phyloP scores from a whole-genome alignment of 2,329 filamentous ascomycete genomes.

The Paracamarosporium sp. region DNA sequence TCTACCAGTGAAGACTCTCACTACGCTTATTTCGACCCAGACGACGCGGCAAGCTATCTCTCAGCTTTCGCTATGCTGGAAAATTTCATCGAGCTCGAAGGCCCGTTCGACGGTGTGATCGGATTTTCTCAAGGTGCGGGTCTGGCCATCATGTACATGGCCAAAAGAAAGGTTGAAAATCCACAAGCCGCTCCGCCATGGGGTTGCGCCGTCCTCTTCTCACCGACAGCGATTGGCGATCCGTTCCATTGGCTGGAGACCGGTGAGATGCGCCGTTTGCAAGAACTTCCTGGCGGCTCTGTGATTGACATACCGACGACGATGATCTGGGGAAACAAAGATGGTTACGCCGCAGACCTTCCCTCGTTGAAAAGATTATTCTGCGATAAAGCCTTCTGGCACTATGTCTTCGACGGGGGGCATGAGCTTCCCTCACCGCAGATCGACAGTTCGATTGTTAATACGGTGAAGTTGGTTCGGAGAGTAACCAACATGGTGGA shows the following conservation, averaged over 20 bases:
- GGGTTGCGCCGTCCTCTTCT: not conserved
- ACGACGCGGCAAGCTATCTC: not conserved
- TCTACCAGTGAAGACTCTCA: not conserved
- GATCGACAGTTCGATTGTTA: too few relatives aligned
- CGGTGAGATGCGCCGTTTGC: not conserved
- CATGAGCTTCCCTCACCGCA: not conserved
- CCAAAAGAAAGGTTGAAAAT: not conserved
- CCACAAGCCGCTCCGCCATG: not conserved
- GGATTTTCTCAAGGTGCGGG: not conserved
- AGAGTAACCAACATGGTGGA: too few relatives aligned
- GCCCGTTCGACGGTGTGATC: not conserved
- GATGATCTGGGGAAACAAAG: not conserved
- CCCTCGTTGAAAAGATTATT: not conserved
- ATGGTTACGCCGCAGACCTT: too few relatives aligned
- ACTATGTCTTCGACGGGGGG: not conserved
- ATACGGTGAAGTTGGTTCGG: too few relatives aligned
- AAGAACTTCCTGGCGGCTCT: not conserved
- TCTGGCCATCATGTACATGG: not conserved
- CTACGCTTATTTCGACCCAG: not conserved
- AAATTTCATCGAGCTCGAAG: not conserved
- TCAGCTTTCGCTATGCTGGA: not conserved
- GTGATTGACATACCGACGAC: not conserved
- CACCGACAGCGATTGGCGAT: not conserved
- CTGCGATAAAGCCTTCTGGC: not conserved
- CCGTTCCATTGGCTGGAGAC: not conserved